Conservation (phyloP, 495 filamentous ascomycete species). For the Penicillium waksmanii region DNA sequence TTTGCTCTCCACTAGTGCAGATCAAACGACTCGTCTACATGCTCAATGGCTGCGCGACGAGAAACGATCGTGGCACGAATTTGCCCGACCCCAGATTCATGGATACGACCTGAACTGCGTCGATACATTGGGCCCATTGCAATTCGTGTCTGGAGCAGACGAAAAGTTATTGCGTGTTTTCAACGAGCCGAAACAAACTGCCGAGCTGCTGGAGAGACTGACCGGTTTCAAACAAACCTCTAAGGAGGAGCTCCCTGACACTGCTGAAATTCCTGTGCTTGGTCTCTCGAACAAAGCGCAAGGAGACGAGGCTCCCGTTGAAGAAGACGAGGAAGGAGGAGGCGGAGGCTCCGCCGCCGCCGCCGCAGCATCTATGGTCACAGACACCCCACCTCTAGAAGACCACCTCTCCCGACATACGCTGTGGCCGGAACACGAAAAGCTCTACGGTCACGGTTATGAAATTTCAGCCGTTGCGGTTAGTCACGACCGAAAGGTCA, state of each 20-base stretch:
- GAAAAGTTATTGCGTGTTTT: slow-evolving; percentile 97
- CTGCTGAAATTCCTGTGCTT: slow-evolving; percentile 90
- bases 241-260: slow-evolving; percentile 68
- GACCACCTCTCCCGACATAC: slow-evolving; percentile 88
- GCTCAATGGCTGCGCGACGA: slow-evolving; percentile 73
- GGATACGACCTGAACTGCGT: slow-evolving; percentile 98
- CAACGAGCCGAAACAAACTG: slow-evolving; percentile 83
- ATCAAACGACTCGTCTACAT: slow-evolving; percentile 93
- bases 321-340: slow-evolving; percentile 44
- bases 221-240: slow-evolving; percentile 57
- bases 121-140: slow-evolving; percentile 66
- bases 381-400: slow-evolving; percentile 79
- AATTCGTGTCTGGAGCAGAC: slow-evolving; percentile 94
- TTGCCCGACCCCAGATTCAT: slow-evolving; percentile 94
- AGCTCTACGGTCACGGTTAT: slow-evolving; percentile 98
- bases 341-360: slow-evolving; percentile 24
- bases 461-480: slow-evolving; percentile 91
- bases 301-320: slow-evolving; percentile 54
- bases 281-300: slow-evolving; percentile 96
- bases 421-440: slow-evolving; percentile 94
- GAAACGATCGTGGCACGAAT: slow-evolving; percentile 82
- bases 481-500: slow-evolving; percentile 68
- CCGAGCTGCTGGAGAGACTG: slow-evolving; percentile 68
- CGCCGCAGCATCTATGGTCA: slow-evolving; percentile 37
- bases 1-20: slow-evolving; percentile 83